A percentile compares a stretch with the other conserved stretches of the same genome.
These are phyloP conservation scores for Phaeophleospora eucalypticola DNA, from an alignment of 2,329 filamentous ascomycete species.

Conservation along the genomic window DNA sequence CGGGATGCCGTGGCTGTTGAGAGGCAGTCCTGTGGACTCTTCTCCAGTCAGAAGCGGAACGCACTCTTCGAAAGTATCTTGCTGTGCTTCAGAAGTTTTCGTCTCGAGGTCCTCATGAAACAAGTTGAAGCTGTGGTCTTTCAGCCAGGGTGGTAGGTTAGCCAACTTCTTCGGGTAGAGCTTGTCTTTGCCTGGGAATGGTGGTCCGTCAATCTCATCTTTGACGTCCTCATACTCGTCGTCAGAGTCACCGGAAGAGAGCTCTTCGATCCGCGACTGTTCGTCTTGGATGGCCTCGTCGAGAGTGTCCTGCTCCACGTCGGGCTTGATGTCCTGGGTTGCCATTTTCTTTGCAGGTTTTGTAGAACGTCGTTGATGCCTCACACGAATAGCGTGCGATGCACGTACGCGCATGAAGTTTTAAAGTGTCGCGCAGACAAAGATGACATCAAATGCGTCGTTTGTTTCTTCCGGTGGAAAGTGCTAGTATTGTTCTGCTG, in stretches of 20 bases:
- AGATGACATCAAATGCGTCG: slow-evolving; percentile 13
- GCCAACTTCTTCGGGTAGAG: slow-evolving; percentile 7
- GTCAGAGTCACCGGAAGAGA: slow-evolving; percentile 27
- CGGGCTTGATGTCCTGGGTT: slow-evolving; percentile 9
- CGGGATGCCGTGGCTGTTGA: slow-evolving; percentile 69
- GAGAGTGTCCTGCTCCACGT: slow-evolving; percentile 25
- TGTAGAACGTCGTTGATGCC: neutral
- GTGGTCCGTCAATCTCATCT: slow-evolving; percentile 21
- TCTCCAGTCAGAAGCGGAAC: slow-evolving; percentile 26
- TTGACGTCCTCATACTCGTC: slow-evolving; percentile 22
- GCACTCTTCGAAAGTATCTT: slow-evolving; percentile 23
- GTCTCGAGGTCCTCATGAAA: slow-evolving; percentile 26
- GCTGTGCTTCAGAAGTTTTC: slow-evolving; percentile 21
- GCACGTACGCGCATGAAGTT: slow-evolving; percentile 14
- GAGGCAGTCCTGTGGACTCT: slow-evolving; percentile 39
- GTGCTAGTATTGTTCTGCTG: slow-evolving; percentile 24
- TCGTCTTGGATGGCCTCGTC: slow-evolving; percentile 26
- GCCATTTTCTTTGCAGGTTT: neutral
- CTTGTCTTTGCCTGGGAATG: slow-evolving; percentile 26
- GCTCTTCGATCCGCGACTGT: slow-evolving; percentile 31
- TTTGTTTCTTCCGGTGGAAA: slow-evolving; percentile 9
- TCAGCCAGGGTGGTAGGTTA: slow-evolving; percentile 26
- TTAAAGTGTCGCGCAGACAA: slow-evolving; percentile 7
- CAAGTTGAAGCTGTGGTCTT: slow-evolving; percentile 22
- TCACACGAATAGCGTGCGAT: neutral